These are phyloP conservation scores for Melaleuca quinquenervia DNA, from an alignment of 345 rosid genomes.

Conservation along the genomic window DNA sequence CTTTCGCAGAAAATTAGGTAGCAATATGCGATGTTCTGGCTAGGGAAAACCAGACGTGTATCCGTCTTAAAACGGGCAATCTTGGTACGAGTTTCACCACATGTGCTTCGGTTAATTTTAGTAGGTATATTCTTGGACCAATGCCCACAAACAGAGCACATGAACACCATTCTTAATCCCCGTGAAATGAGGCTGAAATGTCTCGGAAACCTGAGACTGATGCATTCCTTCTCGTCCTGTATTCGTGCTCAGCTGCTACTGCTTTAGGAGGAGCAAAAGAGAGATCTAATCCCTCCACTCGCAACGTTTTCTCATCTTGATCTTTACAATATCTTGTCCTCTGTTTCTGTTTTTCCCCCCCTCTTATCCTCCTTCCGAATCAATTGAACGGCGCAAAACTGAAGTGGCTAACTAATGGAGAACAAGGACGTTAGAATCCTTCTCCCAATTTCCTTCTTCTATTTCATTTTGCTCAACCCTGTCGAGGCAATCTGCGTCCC, in stretches of 20 bases:
- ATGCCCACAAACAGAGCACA: background rate
- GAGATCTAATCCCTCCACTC: background rate
- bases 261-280: background rate
- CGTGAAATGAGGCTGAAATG: background rate
- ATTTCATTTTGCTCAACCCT: slow-evolving; percentile 2
- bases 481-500: slow-evolving; percentile 4
- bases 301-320: background rate
- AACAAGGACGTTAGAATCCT: background rate
- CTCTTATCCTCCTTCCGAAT: background rate
- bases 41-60: too few relatives aligned
- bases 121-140: background rate
- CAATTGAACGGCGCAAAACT: background rate
- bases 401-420: background rate
- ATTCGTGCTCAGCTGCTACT: background rate
- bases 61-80: background rate
- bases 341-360: too few relatives aligned
- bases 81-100: background rate
- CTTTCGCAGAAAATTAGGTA: too few relatives aligned
- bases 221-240: background rate
- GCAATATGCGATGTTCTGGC: too few relatives aligned
- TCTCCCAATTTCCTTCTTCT: background rate
- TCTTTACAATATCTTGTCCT: background rate
- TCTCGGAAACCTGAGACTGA: background rate
- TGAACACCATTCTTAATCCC: background rate
- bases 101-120: background rate